Evolutionary conservation across 352 stramenopile species (phyloP), one percentile per base, ranked within the genome.

Genomic region (Phytophthora brassicae): DNA sequence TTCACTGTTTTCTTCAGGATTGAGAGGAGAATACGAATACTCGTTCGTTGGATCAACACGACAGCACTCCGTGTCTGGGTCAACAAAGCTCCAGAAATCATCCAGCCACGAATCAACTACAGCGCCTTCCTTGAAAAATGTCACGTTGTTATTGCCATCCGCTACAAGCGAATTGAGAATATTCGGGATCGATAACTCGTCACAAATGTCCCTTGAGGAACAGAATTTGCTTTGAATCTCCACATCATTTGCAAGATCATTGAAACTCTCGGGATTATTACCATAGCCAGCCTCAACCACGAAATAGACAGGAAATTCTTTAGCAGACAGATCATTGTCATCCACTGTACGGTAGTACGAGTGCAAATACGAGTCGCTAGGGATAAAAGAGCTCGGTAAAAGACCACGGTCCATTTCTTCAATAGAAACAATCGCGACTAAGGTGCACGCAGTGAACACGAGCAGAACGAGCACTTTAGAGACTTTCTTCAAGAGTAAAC

Each of bases 81-180:
- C 73, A 35, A 83, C 61, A 65, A 91, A 92, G 6, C 60, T 38
- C 81, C 81, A 91, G 63, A 90, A 89, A 52, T 90, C 75, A 64
- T 92, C 84, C 17, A 91, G 63, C 84, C 84, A 92, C 31, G 84
- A 92, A 26, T 72, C 73, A 58, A 82, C 75, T 26, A 81, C 60
- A 20, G 28, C 31, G 17, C 68, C 68, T 2, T 71, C 61, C 46
- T 74, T 79, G 36, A 90, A 74, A 56, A 75, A 81, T 16, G 79
- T 81, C 8, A 82, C 51, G 31, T 65, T 70, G 12, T 60, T 64
- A n/a, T 74, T 54, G 5, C 42, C 55, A 26, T 74, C 49, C 19
- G 76, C 75, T 17, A 66, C 61, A 11, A 90, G 59, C 6, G 72
- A 60, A 26, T 70, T 74, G 16, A 90, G 60, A 28, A 90, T 83